Conservation (phyloP, 306 rosid species). For the Sphenostylis stenocarpa region DNA sequence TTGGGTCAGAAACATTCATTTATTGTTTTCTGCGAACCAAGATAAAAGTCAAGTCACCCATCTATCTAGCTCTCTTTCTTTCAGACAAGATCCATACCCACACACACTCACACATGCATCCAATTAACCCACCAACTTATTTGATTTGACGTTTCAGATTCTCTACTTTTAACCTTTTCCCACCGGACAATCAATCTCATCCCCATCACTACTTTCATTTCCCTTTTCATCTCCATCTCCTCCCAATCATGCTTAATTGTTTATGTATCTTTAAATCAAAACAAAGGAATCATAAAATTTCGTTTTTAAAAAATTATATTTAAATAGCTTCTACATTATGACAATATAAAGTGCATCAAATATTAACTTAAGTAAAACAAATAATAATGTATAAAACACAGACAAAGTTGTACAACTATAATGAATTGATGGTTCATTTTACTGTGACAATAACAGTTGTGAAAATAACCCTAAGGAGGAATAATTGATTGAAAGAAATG, state of each 20-base stretch:
- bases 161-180: slow-evolving; percentile 55
- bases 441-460: background rate
- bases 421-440: background rate
- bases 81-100: slow-evolving; percentile 52
- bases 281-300: too few species aligned
- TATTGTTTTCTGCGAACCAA: slow-evolving; percentile 33
- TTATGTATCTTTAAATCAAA: too few species aligned
- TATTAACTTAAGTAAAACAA: too few species aligned
- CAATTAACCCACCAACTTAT: slow-evolving; percentile 48
- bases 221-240: background rate
- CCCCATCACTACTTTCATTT: background rate
- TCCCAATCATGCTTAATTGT: too few species aligned
- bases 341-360: too few species aligned
- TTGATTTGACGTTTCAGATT: slow-evolving; percentile 98
- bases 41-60: slow-evolving; percentile 37
- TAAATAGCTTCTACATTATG: too few species aligned
- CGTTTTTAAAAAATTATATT: too few species aligned
- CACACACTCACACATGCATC: slow-evolving; percentile 45
- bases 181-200: slow-evolving; percentile 20
- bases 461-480: too few species aligned
- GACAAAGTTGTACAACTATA: background rate
- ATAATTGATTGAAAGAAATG: too few species aligned
- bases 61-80: slow-evolving; percentile 32
- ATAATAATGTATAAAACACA: background rate
- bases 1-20: slow-evolving; percentile 36